Evolutionary conservation across 345 rosid genomes (phyloP).

Genomic region (Eucalyptus erythrocorys): DNA sequence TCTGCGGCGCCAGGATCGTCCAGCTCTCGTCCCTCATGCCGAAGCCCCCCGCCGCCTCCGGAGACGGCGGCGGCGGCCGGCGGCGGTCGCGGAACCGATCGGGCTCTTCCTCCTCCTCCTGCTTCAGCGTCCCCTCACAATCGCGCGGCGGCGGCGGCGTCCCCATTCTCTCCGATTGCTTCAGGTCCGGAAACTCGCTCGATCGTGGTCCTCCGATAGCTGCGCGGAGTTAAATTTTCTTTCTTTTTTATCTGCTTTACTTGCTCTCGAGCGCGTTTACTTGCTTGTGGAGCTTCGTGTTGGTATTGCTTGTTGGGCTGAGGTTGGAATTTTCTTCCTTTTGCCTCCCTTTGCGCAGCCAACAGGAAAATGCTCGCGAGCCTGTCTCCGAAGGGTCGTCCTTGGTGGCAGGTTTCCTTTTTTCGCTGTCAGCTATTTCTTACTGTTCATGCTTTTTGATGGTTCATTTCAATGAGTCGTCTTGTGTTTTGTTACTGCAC

Average conservation of each 20-base stretch:
- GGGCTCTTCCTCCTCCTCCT: slow-evolving; percentile 22
- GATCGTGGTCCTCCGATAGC: background rate
- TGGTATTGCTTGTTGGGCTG: background rate
- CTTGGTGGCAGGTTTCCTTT: slow-evolving; percentile 55
- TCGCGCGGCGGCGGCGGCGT: slow-evolving; percentile 33
- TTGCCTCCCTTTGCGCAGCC: slow-evolving; percentile 34
- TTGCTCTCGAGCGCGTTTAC: background rate
- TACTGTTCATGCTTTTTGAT: background rate
- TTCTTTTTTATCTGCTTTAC: background rate
- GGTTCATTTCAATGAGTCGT: background rate
- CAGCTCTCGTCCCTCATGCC: slow-evolving; percentile 37
- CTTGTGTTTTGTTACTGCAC: background rate
- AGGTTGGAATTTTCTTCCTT: background rate
- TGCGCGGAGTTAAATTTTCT: background rate
- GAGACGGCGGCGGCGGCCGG: background rate
- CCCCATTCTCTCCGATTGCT: slow-evolving; percentile 34
- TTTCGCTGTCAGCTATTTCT: background rate
- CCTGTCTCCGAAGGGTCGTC: slow-evolving; percentile 34
- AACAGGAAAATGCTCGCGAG: slow-evolving; percentile 41
- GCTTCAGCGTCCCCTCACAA: slow-evolving; percentile 12
- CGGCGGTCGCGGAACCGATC: slow-evolving; percentile 19
- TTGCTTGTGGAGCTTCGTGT: background rate
- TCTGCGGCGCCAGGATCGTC: slow-evolving; percentile 25
- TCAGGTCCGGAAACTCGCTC: slow-evolving; percentile 20
- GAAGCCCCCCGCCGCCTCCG: slow-evolving; percentile 18